These are phyloP conservation scores for Crucibulum laeve DNA, from an alignment of 768 basidiomycete species.

Conservation along the genomic window DNA sequence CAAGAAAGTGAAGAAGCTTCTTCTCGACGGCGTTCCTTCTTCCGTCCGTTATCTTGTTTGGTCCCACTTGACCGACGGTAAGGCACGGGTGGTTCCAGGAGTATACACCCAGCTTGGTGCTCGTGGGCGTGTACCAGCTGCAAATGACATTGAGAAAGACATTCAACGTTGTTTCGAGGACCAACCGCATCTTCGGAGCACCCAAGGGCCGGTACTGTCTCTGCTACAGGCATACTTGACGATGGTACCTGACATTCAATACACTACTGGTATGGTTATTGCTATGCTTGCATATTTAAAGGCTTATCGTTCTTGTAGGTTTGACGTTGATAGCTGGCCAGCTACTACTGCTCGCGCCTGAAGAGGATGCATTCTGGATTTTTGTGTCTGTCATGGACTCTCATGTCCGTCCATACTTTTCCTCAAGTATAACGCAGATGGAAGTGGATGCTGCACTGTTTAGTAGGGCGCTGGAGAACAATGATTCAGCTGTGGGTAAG, in stretches of 20 bases:
- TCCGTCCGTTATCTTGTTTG: conserved; percentile 84
- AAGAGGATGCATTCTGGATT: conserved; percentile 91
- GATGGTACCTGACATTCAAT: conserved; percentile 83
- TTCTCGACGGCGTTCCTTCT: conserved; percentile 77
- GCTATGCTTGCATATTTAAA: neutral
- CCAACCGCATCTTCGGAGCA: conserved; percentile 53
- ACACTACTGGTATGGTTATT: conserved; percentile 47
- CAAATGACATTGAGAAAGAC: conserved; percentile 57
- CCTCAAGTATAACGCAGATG: conserved; percentile 52
- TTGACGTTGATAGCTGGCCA: conserved; percentile 70
- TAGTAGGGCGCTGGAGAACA: conserved; percentile 59
- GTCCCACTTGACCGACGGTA: conserved; percentile 76
- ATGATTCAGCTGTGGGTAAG: conserved; percentile 56
- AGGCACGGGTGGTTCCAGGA: conserved; percentile 61
- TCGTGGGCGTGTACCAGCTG: conserved; percentile 45
- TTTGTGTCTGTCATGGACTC: conserved; percentile 85
- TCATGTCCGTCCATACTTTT: conserved; percentile 77
- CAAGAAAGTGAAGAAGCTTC: conserved; percentile 73
- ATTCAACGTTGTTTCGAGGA: conserved; percentile 49
- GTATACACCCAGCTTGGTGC: conserved; percentile 63
- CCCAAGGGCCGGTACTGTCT: conserved; percentile 51
- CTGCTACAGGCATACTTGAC: conserved; percentile 70
- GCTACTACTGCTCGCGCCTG: conserved; percentile 68
- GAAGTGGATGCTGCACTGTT: conserved; percentile 78
- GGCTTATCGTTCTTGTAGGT: conserved; percentile 32